Evolutionary conservation across 164 flowering plant species (phyloP).

Genomic region (Nymphaea thermarum): DNA sequence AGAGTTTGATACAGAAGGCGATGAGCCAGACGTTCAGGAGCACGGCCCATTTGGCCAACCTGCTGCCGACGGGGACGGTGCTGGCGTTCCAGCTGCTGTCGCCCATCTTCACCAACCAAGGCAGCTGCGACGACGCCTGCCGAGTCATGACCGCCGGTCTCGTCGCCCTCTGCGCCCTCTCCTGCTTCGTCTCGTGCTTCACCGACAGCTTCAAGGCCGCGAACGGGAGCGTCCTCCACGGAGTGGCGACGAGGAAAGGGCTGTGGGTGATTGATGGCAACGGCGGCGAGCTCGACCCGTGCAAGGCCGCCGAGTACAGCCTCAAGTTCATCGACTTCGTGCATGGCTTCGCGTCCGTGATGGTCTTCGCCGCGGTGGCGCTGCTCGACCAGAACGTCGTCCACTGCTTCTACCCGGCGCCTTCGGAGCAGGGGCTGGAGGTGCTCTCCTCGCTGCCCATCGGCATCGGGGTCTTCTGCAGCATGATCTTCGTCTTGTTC

Average conservation of each 20-base stretch:
- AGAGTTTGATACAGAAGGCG: conserved; percentile 12
- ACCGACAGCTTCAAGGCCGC: conserved; percentile 61
- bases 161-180: conserved; percentile 25
- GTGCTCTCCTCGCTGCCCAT: conserved; percentile 35
- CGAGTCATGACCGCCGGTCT: conserved; percentile 22
- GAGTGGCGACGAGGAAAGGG: conserved; percentile 42
- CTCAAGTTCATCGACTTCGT: conserved; percentile 37
- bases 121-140: conserved; percentile 24
- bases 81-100: conserved; percentile 30
- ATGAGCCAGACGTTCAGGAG: conserved; percentile 18
- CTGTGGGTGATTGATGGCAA: conserved; percentile 48
- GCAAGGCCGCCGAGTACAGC: conserved; percentile 14
- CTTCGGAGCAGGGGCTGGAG: conserved; percentile 33
- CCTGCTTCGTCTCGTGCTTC: conserved; percentile 42
- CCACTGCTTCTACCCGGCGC: conserved; percentile 46
- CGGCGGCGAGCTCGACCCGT: not conserved
- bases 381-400: conserved; percentile 55
- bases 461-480: conserved; percentile 19
- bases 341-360: conserved; percentile 40
- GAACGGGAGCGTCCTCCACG: conserved; percentile 51
- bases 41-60: conserved; percentile 25
- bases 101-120: conserved; percentile 31
- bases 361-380: conserved; percentile 55
- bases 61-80: conserved; percentile 25
- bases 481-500: conserved; percentile 18